phyloP scores from a whole-genome alignment of 2,329 filamentous ascomycete genomes.

The Aspergillus nomiae region DNA sequence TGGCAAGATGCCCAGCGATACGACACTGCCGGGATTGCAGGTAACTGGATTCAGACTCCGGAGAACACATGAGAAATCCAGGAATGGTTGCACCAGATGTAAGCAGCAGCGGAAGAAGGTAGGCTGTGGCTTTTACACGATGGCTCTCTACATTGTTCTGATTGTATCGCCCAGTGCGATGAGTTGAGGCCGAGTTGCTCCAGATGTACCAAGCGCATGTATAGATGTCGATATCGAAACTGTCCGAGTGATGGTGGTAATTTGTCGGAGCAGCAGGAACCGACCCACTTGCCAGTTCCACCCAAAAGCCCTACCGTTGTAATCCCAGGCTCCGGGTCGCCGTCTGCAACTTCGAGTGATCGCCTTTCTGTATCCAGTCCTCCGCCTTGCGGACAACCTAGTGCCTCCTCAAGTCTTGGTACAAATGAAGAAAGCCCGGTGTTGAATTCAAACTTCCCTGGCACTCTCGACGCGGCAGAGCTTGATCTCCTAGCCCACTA shows the following conservation, averaged over 20 bases:
- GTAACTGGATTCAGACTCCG: slow-evolving; percentile 18
- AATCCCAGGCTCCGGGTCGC: not conserved
- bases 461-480: slow-evolving; percentile 28
- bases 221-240: slow-evolving; percentile 32
- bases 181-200: slow-evolving; percentile 37
- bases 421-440: not conserved
- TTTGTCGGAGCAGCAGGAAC: slow-evolving; percentile 8
- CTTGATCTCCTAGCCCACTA: slow-evolving; percentile 46
- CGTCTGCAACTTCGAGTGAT: slow-evolving; percentile 8
- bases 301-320: not conserved
- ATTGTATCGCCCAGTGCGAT: slow-evolving; percentile 33
- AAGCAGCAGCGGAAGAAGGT: slow-evolving; percentile 42
- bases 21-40: slow-evolving; percentile 2
- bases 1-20: slow-evolving; percentile 10
- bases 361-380: slow-evolving; percentile 12
- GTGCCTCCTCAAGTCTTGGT: slow-evolving; percentile 2
- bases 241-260: slow-evolving; percentile 4
- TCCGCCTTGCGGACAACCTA: slow-evolving; percentile 3
- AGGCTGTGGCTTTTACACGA: not conserved
- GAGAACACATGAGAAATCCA: slow-evolving; percentile 35
- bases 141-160: slow-evolving; percentile 6
- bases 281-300: not conserved
- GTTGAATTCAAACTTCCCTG: not conserved
- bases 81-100: slow-evolving; percentile 37
- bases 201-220: slow-evolving; percentile 33